Percentiles rank a stretch among this genome's conserved stretches.
Conservation (phyloP, 768 basidiomycete genomes). For the Russula brevipes region DNA sequence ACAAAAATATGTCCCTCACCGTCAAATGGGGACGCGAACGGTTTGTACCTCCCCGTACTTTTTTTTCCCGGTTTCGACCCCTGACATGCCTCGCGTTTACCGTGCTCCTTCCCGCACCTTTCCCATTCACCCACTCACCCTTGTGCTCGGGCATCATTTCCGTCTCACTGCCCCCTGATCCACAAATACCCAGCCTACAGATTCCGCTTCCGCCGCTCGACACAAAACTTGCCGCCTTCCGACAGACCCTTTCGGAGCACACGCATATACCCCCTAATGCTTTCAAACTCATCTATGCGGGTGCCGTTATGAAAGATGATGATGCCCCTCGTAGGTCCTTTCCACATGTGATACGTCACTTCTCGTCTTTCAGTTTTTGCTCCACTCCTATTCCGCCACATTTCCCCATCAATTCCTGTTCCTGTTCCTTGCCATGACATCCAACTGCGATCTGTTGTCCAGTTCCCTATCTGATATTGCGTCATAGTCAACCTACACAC, state of each 20-base stretch:
- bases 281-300: conserved; percentile 87
- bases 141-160: not conserved
- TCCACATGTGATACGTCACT: conserved; percentile 10
- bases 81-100: conserved; percentile 16
- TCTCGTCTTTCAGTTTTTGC: not conserved
- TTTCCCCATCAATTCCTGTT: conserved; percentile 10
- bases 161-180: conserved; percentile 3
- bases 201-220: conserved; percentile 52
- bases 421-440: not conserved
- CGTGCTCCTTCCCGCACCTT: conserved; percentile 9
- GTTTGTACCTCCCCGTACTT: conserved; percentile 25
- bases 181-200: conserved; percentile 37
- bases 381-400: conserved; percentile 21
- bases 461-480: conserved; percentile 14
- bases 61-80: not conserved
- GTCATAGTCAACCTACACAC: conserved; percentile 2
- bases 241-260: conserved; percentile 60
- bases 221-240: conserved; percentile 54
- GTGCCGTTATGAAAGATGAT: conserved; percentile 88
- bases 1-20: conserved; percentile 19
- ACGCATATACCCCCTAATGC: conserved; percentile 63
- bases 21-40: conserved; percentile 50
- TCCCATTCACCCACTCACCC: conserved; percentile 8
- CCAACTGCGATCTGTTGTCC: not conserved
- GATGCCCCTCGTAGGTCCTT: conserved; percentile 49